A percentile compares a stretch with the other conserved stretches of the same genome.
These are phyloP conservation scores for Rhodomyrtus psidioides DNA, from an alignment of 441 rosid species.

Conservation along the genomic window DNA sequence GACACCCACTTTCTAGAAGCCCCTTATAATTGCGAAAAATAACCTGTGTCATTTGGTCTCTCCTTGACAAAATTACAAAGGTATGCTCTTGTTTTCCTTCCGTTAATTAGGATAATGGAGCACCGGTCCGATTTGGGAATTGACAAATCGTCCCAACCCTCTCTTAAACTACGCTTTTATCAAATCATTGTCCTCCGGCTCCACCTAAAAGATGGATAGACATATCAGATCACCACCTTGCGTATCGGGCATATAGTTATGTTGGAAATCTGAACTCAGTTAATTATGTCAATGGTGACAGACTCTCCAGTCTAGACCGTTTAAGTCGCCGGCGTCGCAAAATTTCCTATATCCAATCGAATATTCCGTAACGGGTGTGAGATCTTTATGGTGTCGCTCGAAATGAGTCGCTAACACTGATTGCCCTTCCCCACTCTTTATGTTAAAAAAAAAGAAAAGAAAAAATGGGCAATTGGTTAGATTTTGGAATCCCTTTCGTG, in stretches of 20 bases:
- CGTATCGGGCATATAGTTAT: fast-evolving
- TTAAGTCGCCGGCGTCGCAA: neutral
- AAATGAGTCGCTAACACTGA: fast-evolving
- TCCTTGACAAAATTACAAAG: neutral
- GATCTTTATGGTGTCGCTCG: fast-evolving
- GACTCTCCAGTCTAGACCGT: neutral
- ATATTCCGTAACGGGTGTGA: neutral
- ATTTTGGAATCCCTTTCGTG: neutral
- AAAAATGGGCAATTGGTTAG: too few species aligned
- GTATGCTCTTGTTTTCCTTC: neutral
- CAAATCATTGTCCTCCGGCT: neutral
- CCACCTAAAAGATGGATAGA: neutral
- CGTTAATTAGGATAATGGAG: neutral
- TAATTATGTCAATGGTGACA: fast-evolving
- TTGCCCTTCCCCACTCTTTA: fast-evolving
- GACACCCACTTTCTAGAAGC: neutral
- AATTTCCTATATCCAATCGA: neutral
- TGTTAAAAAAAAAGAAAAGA: neutral
- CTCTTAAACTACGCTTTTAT: neutral
- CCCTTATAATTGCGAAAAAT: neutral
- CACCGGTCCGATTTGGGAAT: neutral
- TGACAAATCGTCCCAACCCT: neutral
- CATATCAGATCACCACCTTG: neutral
- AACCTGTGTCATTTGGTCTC: neutral
- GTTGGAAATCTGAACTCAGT: neutral